Percentiles rank a stretch among this genome's conserved stretches.
These are phyloP conservation scores for Aschersonia sp. DNA, from an alignment of 2,329 filamentous ascomycete species.

Conservation along the genomic window DNA sequence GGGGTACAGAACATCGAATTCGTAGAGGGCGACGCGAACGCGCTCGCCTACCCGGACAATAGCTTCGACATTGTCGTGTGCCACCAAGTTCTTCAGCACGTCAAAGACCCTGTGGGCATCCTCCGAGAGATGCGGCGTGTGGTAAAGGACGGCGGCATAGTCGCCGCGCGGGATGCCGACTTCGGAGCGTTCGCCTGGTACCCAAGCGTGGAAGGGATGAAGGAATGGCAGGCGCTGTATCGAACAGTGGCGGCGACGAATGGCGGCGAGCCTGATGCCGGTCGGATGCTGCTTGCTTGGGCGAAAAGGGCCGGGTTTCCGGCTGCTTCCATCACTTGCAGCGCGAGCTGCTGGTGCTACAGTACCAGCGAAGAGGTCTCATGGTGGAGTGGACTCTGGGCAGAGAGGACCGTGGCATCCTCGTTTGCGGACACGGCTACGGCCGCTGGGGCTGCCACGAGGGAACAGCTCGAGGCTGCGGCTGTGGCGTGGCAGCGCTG, in stretches of 20 bases:
- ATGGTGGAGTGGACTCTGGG: slow-evolving; percentile 10
- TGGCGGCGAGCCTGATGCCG: slow-evolving; percentile 9
- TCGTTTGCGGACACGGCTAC: slow-evolving; percentile 2
- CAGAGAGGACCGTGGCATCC: slow-evolving; percentile 7
- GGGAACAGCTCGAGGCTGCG: not conserved
- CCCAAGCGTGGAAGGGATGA: slow-evolving; percentile 8
- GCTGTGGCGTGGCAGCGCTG: slow-evolving; percentile 4
- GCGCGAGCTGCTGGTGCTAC: slow-evolving; percentile 10
- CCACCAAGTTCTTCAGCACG: slow-evolving; percentile 24
- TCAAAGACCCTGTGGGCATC: slow-evolving; percentile 17
- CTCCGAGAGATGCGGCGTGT: slow-evolving; percentile 25
- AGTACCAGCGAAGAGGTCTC: slow-evolving; percentile 7
- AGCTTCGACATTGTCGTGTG: slow-evolving; percentile 24
- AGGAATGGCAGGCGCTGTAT: slow-evolving; percentile 8
- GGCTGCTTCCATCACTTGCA: slow-evolving; percentile 3
- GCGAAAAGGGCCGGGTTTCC: slow-evolving; percentile 9
- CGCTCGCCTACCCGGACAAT: slow-evolving; percentile 19
- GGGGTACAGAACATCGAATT: slow-evolving; percentile 19
- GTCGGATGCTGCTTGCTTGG: slow-evolving; percentile 10
- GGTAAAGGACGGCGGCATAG: slow-evolving; percentile 23
- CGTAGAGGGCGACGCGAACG: slow-evolving; percentile 12
- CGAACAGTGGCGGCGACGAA: slow-evolving; percentile 5
- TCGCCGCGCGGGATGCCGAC: slow-evolving; percentile 16
- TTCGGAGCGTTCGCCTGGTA: slow-evolving; percentile 9
- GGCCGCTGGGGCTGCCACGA: slow-evolving; percentile 3